A percentile compares a stretch with the other conserved stretches of the same genome.
Conservation (phyloP, 78 protist species). For the Salpingoeca rosetta region DNA sequence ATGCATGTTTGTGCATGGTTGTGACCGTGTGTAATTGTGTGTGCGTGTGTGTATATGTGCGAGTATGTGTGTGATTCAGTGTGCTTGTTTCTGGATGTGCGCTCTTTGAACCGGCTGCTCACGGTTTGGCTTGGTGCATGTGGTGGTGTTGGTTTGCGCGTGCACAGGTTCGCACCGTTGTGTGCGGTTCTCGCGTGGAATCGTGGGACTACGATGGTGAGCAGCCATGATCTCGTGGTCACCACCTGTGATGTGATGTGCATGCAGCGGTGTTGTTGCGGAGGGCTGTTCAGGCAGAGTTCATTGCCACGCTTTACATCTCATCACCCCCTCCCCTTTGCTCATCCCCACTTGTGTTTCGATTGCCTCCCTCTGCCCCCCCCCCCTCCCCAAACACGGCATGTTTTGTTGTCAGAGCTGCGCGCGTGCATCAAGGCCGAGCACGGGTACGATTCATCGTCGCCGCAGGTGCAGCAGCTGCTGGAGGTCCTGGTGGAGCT, state of each 20-base stretch:
- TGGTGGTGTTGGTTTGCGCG: background rate
- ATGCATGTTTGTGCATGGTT: background rate
- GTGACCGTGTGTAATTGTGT: too few relatives aligned
- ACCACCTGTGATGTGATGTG: too few relatives aligned
- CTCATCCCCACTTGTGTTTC: too few relatives aligned
- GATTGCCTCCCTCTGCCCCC: too few relatives aligned
- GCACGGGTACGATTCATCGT: slow-evolving; percentile 28
- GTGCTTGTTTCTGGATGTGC: background rate
- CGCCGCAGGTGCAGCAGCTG: slow-evolving; percentile 18
- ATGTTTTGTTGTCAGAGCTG: slow-evolving; percentile 4
- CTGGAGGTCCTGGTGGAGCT: slow-evolving; percentile 32
- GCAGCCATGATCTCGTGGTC: too few relatives aligned
- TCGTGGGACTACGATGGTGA: background rate
- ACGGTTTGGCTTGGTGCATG: background rate
- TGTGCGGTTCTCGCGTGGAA: background rate
- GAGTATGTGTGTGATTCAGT: too few relatives aligned
- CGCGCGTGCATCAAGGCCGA: slow-evolving; percentile 5
- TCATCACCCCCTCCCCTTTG: too few relatives aligned
- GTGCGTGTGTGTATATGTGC: background rate
- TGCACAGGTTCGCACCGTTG: background rate
- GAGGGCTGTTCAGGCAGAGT: too few relatives aligned
- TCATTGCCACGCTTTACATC: too few relatives aligned
- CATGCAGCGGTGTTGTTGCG: too few relatives aligned
- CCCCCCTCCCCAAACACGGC: too few relatives aligned
- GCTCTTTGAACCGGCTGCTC: background rate